Conservation (phyloP, 768 basidiomycete species). For the Agaricus sinodeliciosus region DNA sequence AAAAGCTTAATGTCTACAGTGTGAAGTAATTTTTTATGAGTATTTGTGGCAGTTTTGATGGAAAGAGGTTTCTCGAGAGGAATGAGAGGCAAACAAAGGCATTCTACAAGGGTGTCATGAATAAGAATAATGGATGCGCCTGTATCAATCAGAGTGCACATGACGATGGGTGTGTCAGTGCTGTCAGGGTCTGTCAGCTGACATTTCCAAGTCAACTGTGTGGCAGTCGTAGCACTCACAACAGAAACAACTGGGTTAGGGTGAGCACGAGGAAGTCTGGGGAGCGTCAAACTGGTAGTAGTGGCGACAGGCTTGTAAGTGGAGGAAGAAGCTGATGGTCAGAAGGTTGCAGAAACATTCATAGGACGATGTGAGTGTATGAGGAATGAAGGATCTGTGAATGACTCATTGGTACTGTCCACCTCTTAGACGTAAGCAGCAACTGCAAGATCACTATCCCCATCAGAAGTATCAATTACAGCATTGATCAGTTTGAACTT, state of each 20-base stretch:
- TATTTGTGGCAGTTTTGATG: slow-evolving; percentile 5
- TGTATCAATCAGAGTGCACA: slow-evolving; percentile 23
- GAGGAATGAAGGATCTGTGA: background rate
- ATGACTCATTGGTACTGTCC: background rate
- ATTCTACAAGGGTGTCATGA: slow-evolving; percentile 14
- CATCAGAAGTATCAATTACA: background rate
- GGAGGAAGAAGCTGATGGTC: too few relatives aligned
- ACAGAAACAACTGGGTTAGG: background rate
- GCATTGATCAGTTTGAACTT: background rate
- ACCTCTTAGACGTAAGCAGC: background rate
- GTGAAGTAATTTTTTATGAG: slow-evolving; percentile 5
- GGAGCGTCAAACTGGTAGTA: too few relatives aligned
- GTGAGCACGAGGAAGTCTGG: background rate
- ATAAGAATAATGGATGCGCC: slow-evolving; percentile 27
- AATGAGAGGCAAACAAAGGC: slow-evolving; percentile 9
- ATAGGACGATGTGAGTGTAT: background rate
- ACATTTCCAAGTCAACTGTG: background rate
- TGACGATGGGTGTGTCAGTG: too few relatives aligned
- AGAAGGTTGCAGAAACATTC: too few relatives aligned
- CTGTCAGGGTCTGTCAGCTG: background rate
- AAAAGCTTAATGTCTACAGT: slow-evolving; percentile 14
- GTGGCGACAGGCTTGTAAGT: too few relatives aligned
- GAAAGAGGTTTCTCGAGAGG: too few relatives aligned
- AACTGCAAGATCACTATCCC: background rate
- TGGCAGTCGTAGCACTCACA: background rate